phyloP scores from a whole-genome alignment of 176 grass and related monocot species.

The Aegilops umbellulata region DNA sequence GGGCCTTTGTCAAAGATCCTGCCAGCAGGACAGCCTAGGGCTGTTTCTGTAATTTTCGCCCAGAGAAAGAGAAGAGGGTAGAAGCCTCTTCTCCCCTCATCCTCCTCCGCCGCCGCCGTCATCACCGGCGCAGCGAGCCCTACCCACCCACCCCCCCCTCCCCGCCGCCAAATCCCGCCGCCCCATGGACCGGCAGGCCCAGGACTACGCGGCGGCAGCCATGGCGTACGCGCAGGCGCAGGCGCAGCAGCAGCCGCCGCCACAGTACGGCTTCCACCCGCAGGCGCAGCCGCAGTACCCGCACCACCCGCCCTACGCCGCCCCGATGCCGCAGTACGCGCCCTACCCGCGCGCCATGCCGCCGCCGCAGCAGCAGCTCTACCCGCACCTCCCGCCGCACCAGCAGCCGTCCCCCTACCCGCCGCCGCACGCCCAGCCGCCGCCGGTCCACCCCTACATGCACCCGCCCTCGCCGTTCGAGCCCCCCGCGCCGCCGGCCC shows the following conservation, averaged over 20 bases:
- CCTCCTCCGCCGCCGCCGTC: constrained; percentile 33
- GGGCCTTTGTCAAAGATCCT: neutral
- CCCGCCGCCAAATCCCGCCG: neutral
- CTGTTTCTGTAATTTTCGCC: constrained; percentile 11
- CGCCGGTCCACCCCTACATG: constrained; percentile 45
- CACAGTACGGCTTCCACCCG: constrained; percentile 74
- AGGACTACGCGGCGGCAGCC: constrained; percentile 75
- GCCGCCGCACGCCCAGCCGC: constrained; percentile 48
- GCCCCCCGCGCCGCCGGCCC: constrained; percentile 44
- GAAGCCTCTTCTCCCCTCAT: neutral
- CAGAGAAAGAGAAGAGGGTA: neutral
- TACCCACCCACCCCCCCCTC: neutral
- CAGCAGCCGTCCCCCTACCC: constrained; percentile 44
- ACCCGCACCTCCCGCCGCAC: constrained; percentile 55
- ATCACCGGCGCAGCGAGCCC: constrained; percentile 9
- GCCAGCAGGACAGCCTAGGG: neutral
- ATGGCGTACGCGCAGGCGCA: constrained; percentile 86
- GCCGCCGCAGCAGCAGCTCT: constrained; percentile 62
- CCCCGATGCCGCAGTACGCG: constrained; percentile 63
- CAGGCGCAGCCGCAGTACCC: constrained; percentile 71
- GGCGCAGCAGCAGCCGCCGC: constrained; percentile 62
- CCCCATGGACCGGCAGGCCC: constrained; percentile 75
- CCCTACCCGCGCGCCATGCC: constrained; percentile 59
- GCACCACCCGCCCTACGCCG: constrained; percentile 55
- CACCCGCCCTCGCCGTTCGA: constrained; percentile 48